These are phyloP conservation scores for Alloascoidea africana DNA, from an alignment of 805 yeast genomes.

Conservation along the genomic window DNA sequence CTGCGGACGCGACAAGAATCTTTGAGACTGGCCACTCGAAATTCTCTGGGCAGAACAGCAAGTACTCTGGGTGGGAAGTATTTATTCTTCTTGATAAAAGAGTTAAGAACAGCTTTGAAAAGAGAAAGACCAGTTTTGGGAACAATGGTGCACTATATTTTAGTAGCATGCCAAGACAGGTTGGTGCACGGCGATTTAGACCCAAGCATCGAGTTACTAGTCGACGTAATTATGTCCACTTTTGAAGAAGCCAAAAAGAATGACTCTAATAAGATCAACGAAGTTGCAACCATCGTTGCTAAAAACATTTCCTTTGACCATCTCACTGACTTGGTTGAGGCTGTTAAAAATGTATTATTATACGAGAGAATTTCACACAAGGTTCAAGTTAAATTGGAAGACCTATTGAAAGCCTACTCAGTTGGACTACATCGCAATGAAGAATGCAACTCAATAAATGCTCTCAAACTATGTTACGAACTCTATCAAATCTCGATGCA, in stretches of 20 bases:
- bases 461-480: conserved; percentile 61
- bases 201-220: conserved; percentile 37
- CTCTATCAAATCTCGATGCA: conserved; percentile 37
- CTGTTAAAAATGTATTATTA: conserved; percentile 47
- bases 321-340: conserved; percentile 46
- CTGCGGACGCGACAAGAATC: conserved; percentile 77
- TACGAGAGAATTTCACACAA: conserved; percentile 50
- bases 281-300: conserved; percentile 69
- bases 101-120: conserved; percentile 61
- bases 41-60: conserved; percentile 52
- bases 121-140: conserved; percentile 89
- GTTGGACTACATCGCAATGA: conserved; percentile 66
- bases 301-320: conserved; percentile 40
- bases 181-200: conserved; percentile 64
- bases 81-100: conserved; percentile 59
- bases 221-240: conserved; percentile 71
- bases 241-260: conserved; percentile 89
- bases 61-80: conserved; percentile 56
- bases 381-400: conserved; percentile 63
- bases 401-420: conserved; percentile 59
- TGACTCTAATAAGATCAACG: conserved; percentile 83
- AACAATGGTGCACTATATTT: conserved; percentile 64
- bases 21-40: conserved; percentile 74
- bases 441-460: conserved; percentile 38
- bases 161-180: conserved; percentile 32